phyloP scores from a whole-genome alignment of 768 basidiomycete genomes.

The Stropharia rugosoannulata region DNA sequence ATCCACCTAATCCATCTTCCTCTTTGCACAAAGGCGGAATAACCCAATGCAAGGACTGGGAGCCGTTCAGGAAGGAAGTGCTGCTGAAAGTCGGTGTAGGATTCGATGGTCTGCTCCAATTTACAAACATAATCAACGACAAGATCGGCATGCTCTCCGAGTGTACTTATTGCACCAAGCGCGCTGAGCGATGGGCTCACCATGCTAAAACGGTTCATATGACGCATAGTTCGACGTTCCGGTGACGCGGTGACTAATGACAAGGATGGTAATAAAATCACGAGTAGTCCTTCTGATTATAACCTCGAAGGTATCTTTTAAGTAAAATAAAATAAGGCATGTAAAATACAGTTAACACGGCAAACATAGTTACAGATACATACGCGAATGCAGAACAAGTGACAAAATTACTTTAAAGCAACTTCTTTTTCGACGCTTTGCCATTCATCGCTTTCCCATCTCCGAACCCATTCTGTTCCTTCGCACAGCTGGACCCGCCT shows the following conservation, averaged over 20 bases:
- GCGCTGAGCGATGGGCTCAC: not conserved
- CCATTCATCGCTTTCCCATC: slow-evolving; percentile 28
- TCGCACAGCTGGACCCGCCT: slow-evolving; percentile 26
- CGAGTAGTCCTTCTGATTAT: no score
- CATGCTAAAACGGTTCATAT: not conserved
- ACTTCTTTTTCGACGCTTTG: not conserved
- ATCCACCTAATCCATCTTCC: not conserved
- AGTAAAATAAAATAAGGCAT: no score
- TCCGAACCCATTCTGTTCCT: slow-evolving; percentile 21
- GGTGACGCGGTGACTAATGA: no score
- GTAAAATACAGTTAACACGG: no score
- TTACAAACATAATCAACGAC: not conserved
- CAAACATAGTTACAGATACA: no score
- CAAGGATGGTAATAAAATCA: no score
- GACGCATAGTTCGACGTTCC: no score
- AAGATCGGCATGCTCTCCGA: not conserved
- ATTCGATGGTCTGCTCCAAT: not conserved
- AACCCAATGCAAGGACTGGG: not conserved
- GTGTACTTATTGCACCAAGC: not conserved
- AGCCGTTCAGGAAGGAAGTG: not conserved
- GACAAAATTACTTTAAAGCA: no score
- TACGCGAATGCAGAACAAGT: no score
- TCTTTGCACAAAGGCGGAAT: not conserved
- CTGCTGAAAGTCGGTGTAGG: not conserved
- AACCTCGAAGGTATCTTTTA: no score